phyloP scores from a whole-genome alignment of 192 early-diverging fungal species.

The Podochytrium sp. region DNA sequence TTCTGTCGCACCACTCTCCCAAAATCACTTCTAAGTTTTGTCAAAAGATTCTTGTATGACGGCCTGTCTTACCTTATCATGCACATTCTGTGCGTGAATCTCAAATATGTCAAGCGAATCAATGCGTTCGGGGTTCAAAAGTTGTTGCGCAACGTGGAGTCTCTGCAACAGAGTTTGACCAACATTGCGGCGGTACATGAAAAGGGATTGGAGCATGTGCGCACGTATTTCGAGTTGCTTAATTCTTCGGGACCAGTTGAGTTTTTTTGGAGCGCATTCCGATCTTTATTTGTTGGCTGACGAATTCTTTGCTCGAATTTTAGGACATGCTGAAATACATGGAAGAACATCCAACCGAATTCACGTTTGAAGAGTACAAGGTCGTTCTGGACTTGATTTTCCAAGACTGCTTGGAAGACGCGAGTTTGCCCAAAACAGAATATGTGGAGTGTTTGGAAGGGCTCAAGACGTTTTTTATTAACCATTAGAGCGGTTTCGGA shows the following conservation, averaged over 20 bases:
- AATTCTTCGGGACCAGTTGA: slow-evolving; percentile 54
- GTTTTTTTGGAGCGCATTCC: no score
- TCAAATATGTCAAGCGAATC: slow-evolving; percentile 65
- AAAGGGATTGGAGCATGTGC: slow-evolving; percentile 68
- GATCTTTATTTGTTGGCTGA: not conserved
- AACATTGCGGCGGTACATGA: slow-evolving; percentile 72
- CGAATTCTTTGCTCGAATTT: not conserved
- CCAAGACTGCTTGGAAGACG: slow-evolving; percentile 28
- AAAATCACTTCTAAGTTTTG: not conserved
- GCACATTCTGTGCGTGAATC: slow-evolving; percentile 68
- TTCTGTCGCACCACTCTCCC: not conserved
- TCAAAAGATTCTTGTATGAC: slow-evolving; percentile 78
- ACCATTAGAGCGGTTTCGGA: no score
- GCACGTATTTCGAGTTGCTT: slow-evolving; percentile 77
- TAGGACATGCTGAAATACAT: slow-evolving; percentile 66
- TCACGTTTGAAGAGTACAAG: slow-evolving; percentile 83
- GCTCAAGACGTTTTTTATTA: slow-evolving; percentile 34
- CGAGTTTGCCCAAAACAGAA: not conserved
- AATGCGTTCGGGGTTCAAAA: slow-evolving; percentile 74
- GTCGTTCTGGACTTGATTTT: slow-evolving; percentile 74
- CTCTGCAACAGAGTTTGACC: slow-evolving; percentile 86
- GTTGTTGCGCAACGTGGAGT: slow-evolving; percentile 81
- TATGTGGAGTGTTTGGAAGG: slow-evolving; percentile 26
- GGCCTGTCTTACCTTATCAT: slow-evolving; percentile 79
- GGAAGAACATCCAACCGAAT: slow-evolving; percentile 53